A percentile compares a stretch with the other conserved stretches of the same genome.
Evolutionary conservation across 2,329 filamentous ascomycete species (phyloP).

Genomic region (Madurella fahalii): DNA sequence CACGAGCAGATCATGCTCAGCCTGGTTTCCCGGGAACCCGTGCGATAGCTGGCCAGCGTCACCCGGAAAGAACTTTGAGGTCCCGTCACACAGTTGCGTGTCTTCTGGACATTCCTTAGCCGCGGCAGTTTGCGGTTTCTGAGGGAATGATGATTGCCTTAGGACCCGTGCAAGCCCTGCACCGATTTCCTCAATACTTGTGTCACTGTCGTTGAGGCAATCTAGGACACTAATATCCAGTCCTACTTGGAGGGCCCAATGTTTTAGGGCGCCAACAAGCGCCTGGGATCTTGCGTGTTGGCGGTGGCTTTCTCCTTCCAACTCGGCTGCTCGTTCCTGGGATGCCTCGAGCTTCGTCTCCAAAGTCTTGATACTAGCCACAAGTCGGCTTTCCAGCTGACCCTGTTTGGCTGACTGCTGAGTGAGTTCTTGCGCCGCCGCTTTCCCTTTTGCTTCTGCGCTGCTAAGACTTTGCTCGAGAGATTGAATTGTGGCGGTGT

Average conservation of each 20-base stretch:
- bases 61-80: background rate
- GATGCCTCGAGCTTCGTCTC: constrained; percentile 10
- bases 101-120: background rate
- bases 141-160: background rate
- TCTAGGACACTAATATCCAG: background rate
- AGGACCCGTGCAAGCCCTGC: constrained; percentile 2
- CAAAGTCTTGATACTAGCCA: background rate
- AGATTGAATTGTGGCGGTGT: constrained; percentile 9
- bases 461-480: constrained; percentile 9
- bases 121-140: background rate
- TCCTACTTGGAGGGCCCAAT: constrained; percentile 15
- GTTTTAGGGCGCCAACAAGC: constrained; percentile 9
- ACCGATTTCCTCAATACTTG: constrained; percentile 8
- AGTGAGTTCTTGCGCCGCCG: constrained; percentile 4
- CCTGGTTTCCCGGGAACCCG: background rate
- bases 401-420: background rate
- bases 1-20: background rate
- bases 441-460: constrained; percentile 6
- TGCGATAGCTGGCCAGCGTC: background rate
- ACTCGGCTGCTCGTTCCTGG: background rate
- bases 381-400: constrained; percentile 1
- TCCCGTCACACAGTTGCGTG: background rate
- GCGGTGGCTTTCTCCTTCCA: constrained; percentile 8
- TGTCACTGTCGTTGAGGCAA: background rate
- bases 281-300: constrained; percentile 5